These are phyloP conservation scores for Phytophthora ohioensis DNA, from an alignment of 352 stramenopile genomes.

Conservation along the genomic window DNA sequence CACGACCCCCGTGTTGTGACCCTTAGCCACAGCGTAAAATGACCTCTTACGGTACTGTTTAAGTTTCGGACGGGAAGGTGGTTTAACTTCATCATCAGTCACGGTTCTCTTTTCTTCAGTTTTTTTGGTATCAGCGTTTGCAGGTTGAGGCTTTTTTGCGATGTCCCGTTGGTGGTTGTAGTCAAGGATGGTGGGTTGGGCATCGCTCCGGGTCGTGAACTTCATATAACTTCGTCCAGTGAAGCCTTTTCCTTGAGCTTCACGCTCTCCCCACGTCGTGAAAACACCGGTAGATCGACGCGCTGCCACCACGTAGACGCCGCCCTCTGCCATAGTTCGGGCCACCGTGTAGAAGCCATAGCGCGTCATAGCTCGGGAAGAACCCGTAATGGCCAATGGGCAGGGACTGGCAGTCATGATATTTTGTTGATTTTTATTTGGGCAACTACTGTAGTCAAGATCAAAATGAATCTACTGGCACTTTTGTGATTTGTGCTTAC, in stretches of 20 bases:
- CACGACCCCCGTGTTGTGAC: conserved; percentile 46
- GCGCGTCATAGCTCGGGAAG: no score
- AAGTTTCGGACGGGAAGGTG: conserved; percentile 20
- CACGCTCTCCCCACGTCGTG: conserved; percentile 52
- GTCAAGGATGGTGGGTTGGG: conserved; percentile 54
- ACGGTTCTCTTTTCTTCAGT: conserved; percentile 23
- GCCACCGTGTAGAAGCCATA: no score
- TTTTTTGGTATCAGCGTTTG: conserved; percentile 15
- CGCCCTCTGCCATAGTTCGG: conserved; percentile 27
- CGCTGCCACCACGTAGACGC: conserved; percentile 70
- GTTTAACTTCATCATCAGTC: background rate
- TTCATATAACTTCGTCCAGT: conserved; percentile 68
- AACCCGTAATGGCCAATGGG: no score
- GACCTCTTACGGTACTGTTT: conserved; percentile 4
- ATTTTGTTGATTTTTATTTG: no score
- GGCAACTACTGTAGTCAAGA: no score
- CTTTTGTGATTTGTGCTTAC: no score
- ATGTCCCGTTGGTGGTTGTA: background rate
- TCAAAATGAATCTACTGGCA: no score
- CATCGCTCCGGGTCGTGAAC: conserved; percentile 59
- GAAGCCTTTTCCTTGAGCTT: conserved; percentile 72
- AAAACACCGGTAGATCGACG: conserved; percentile 65
- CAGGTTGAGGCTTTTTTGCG: background rate
- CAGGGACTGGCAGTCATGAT: no score
- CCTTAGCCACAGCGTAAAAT: conserved; percentile 50